Evolutionary conservation across 129 eudicot genomes (phyloP).

Genomic region (Flaveria trinervia): DNA sequence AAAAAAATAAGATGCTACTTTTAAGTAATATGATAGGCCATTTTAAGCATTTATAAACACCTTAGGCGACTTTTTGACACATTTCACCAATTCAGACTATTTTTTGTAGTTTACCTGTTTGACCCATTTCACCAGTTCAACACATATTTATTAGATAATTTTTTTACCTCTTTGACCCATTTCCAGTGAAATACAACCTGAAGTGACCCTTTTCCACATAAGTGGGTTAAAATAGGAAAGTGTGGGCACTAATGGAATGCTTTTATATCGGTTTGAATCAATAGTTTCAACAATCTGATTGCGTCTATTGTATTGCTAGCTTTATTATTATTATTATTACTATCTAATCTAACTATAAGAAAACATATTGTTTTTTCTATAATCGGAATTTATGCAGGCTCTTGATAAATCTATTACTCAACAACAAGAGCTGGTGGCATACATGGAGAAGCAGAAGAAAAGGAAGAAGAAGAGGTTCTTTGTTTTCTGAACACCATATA

Average conservation of each 20-base stretch:
- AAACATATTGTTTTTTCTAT: neutral
- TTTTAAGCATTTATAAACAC: neutral
- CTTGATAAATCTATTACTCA: slow-evolving; percentile 49
- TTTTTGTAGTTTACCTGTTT: neutral
- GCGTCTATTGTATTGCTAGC: neutral
- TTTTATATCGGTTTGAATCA: neutral
- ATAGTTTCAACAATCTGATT: neutral
- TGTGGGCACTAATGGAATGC: neutral
- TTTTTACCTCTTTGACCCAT: neutral
- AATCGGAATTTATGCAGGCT: slow-evolving; percentile 40
- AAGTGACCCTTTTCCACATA: neutral
- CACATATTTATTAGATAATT: neutral
- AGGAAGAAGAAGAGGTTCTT: slow-evolving; percentile 67
- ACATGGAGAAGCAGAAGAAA: slow-evolving; percentile 67
- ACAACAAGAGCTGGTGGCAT: slow-evolving; percentile 65
- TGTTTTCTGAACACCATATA: slow-evolving; percentile 31
- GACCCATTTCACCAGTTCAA: neutral
- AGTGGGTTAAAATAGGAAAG: neutral
- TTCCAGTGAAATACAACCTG: neutral
- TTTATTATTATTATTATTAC: neutral
- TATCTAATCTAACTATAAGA: neutral
- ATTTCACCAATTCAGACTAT: no score
- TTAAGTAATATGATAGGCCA: neutral
- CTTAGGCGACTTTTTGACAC: neutral
- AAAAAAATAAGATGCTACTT: neutral